Percentiles rank a stretch among this genome's conserved stretches.
phyloP scores from a whole-genome alignment of 176 grass and related monocot genomes.

The Rhipidocladum racemiflorum region DNA sequence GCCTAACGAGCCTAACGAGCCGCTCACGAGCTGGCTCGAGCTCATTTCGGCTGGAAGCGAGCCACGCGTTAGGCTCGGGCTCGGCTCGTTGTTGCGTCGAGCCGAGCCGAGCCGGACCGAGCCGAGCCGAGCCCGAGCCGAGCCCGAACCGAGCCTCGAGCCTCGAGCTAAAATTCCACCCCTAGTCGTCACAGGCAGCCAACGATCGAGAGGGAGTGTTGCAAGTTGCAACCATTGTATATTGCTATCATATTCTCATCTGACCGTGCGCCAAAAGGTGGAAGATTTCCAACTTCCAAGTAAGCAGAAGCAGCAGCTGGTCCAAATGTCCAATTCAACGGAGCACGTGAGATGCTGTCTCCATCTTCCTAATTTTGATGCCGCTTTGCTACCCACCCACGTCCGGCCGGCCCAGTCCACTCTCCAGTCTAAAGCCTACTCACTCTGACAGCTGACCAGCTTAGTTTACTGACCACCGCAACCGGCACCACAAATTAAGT shows the following conservation, averaged over 20 bases:
- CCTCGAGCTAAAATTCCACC: too few relatives aligned
- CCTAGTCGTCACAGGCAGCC: not conserved
- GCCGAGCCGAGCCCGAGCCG: too few relatives aligned
- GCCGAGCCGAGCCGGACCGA: too few relatives aligned
- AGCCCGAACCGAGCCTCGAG: too few relatives aligned
- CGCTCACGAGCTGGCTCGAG: too few relatives aligned
- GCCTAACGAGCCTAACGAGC: too few relatives aligned
- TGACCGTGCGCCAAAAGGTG: not conserved
- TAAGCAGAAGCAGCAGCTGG: not conserved
- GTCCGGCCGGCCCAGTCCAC: not conserved
- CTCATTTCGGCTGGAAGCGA: too few relatives aligned
- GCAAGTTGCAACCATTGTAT: not conserved
- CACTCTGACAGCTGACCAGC: not conserved
- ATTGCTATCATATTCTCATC: not conserved
- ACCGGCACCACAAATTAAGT: not conserved
- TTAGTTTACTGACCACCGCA: not conserved
- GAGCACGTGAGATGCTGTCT: slow-evolving; percentile 18
- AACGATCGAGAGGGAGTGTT: not conserved
- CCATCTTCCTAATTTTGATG: not conserved
- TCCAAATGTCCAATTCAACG: not conserved
- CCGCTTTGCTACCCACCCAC: too few relatives aligned
- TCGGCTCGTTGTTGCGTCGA: too few relatives aligned
- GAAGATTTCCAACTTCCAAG: not conserved
- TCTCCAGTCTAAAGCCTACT: not conserved
- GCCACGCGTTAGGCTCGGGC: too few relatives aligned